phyloP scores from a whole-genome alignment of 768 basidiomycete genomes.

The Suillus decipiens region DNA sequence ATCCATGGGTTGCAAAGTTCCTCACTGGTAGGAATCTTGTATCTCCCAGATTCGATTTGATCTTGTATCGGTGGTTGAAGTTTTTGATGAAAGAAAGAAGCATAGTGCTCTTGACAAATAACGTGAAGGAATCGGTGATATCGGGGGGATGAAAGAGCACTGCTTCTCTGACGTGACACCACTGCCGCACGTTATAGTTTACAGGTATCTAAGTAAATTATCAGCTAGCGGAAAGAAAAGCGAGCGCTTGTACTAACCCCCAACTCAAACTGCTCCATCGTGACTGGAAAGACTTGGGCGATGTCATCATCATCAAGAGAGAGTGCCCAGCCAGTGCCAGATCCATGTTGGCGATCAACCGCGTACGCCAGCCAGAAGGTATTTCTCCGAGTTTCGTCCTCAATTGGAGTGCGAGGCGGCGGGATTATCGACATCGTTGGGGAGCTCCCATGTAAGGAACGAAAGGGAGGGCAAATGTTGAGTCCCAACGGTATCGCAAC shows the following conservation, averaged over 20 bases:
- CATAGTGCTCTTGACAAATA: conserved; percentile 71
- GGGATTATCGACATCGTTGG: conserved; percentile 60
- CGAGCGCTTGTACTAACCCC: conserved; percentile 45
- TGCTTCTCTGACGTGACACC: conserved; percentile 63
- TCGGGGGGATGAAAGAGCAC: conserved; percentile 61
- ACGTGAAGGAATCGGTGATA: conserved; percentile 68
- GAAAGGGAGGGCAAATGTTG: conserved; percentile 68
- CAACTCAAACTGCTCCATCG: conserved; percentile 57
- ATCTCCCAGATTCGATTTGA: conserved; percentile 62
- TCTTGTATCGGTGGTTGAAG: conserved; percentile 68
- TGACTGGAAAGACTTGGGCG: conserved; percentile 67
- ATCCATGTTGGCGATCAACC: conserved; percentile 65
- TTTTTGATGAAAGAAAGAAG: conserved; percentile 61
- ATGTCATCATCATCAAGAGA: conserved; percentile 75
- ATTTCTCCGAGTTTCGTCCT: conserved; percentile 73
- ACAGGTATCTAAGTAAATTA: conserved; percentile 43
- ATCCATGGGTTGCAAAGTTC: conserved; percentile 27
- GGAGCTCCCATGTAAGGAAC: conserved; percentile 59
- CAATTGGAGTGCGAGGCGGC: conserved; percentile 59
- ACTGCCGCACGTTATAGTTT: conserved; percentile 57
- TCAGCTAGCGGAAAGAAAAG: conserved; percentile 14
- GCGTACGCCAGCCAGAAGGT: conserved; percentile 75
- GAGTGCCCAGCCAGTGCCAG: conserved; percentile 71
- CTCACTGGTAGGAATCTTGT: conserved; percentile 40
- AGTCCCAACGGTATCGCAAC: conserved; percentile 65